phyloP scores from a whole-genome alignment of 177 flowering plant species.

The Tripterygium wilfordii region DNA sequence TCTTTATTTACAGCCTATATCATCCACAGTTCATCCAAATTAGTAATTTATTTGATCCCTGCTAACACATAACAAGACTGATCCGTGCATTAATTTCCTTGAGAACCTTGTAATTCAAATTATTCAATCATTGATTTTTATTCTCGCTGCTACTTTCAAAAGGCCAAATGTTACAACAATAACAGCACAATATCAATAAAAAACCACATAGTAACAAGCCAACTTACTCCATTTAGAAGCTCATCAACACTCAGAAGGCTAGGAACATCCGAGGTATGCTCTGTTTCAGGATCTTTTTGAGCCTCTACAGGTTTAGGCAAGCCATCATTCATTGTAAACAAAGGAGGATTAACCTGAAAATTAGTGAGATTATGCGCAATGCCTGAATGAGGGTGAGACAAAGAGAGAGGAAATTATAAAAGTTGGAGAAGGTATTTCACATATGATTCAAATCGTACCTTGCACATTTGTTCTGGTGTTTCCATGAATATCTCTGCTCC shows the following conservation, averaged over 20 bases:
- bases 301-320: slow-evolving; percentile 31
- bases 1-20: too few relatives aligned
- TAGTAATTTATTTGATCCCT: too few relatives aligned
- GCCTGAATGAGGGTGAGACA: neutral
- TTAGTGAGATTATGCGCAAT: neutral
- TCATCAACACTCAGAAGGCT: slow-evolving; percentile 77
- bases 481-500: slow-evolving; percentile 45
- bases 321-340: slow-evolving; percentile 41
- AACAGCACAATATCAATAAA: too few relatives aligned
- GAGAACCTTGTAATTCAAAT: too few relatives aligned
- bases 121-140: too few relatives aligned
- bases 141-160: too few relatives aligned
- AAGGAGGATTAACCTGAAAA: slow-evolving; percentile 38
- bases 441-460: slow-evolving; percentile 19
- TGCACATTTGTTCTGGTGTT: slow-evolving; percentile 24
- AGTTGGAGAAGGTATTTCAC: neutral
- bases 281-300: slow-evolving; percentile 25
- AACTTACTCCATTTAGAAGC: slow-evolving; percentile 80
- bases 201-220: neutral
- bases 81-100: too few relatives aligned
- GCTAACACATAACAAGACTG: too few relatives aligned
- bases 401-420: neutral
- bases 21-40: too few relatives aligned
- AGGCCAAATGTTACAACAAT: too few relatives aligned
- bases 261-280: slow-evolving; percentile 18